Percentiles rank a stretch among this genome's conserved stretches.
These are phyloP conservation scores for Melaleuca alternifolia DNA, from an alignment of 345 rosid species.

Conservation along the genomic window DNA sequence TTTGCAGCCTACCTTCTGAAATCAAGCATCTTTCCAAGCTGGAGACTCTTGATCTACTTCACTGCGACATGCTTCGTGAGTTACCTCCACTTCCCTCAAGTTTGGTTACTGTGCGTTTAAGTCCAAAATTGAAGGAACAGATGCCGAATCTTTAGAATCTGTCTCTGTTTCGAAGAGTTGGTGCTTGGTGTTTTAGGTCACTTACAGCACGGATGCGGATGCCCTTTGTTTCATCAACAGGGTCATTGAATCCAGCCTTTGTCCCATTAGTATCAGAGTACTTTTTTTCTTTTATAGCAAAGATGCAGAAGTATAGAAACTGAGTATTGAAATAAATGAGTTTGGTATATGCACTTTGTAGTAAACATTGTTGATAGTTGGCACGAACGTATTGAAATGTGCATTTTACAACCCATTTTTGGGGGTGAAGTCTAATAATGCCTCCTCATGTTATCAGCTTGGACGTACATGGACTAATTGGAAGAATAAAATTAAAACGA, in stretches of 20 bases:
- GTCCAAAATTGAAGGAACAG: not conserved
- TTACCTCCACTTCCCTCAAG: not conserved
- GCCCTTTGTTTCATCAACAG: not conserved
- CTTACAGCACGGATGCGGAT: not conserved
- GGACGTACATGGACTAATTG: not conserved
- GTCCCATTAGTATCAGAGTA: not conserved
- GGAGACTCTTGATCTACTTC: not conserved
- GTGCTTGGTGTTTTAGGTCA: not conserved
- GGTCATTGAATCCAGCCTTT: not conserved
- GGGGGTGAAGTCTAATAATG: not conserved
- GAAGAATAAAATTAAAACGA: not conserved
- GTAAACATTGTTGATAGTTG: too few species aligned
- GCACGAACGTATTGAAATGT: too few species aligned
- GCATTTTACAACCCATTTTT: not conserved
- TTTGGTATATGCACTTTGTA: too few species aligned
- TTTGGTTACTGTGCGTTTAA: not conserved
- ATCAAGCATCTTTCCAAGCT: not conserved
- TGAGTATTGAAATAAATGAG: too few species aligned
- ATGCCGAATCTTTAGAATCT: not conserved
- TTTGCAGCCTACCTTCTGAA: not conserved
- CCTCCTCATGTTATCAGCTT: not conserved
- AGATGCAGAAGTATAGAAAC: too few species aligned
- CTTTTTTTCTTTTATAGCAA: too few species aligned
- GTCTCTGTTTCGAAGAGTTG: not conserved
- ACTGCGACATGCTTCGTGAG: not conserved